Conservation (phyloP, 2,329 filamentous ascomycete genomes). For the Exophiala mesophila region DNA sequence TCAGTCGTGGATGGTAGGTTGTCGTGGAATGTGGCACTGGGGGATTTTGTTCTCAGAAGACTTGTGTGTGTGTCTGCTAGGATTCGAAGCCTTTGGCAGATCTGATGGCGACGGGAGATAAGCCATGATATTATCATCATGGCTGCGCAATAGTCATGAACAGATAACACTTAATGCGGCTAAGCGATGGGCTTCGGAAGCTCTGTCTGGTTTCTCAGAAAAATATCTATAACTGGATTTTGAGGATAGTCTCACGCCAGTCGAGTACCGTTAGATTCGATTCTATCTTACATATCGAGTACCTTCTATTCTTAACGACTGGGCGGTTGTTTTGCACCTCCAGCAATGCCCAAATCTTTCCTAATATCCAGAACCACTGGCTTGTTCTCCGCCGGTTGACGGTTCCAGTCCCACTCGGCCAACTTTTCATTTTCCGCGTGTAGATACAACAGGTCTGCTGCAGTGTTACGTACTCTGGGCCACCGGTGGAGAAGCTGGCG, state of each 20-base stretch:
- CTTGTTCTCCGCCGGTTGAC: conserved; percentile 16
- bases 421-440: conserved; percentile 16
- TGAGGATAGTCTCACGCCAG: no score
- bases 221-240: no score
- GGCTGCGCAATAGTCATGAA: no score
- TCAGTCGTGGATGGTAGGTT: background rate
- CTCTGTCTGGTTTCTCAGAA: no score
- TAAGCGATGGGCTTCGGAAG: no score
- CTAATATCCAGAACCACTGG: conserved; percentile 22
- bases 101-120: conserved; percentile 1
- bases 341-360: conserved; percentile 20
- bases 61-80: background rate
- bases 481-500: conserved; percentile 25
- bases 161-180: no score
- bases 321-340: no score
- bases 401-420: conserved; percentile 24
- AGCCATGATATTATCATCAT: no score
- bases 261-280: no score
- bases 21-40: background rate
- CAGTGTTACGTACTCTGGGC: conserved; percentile 24
- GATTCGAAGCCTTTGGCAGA: background rate
- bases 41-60: background rate
- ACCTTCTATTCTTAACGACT: no score
- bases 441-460: conserved; percentile 25
- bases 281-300: no score